phyloP scores from a whole-genome alignment of 208 protist species.

The Phytomonas sp. region DNA sequence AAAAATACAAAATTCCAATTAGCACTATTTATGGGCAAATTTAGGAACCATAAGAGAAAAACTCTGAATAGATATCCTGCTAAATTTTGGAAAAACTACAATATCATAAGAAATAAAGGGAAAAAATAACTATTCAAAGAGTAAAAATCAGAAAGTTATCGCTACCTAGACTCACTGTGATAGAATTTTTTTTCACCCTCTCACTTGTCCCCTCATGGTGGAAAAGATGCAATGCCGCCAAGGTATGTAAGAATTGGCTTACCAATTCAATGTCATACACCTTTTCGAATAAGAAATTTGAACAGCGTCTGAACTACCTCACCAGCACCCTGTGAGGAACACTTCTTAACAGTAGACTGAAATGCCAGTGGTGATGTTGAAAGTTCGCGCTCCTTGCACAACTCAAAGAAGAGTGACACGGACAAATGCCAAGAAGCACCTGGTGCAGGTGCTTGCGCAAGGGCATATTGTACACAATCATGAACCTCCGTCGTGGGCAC shows the following conservation, averaged over 20 bases:
- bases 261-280: constrained; percentile 11
- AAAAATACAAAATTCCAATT: not conserved
- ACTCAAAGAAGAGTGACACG: constrained; percentile 45
- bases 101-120: not conserved
- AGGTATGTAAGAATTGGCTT: not conserved
- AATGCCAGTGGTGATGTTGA: constrained; percentile 67
- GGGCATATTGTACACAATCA: constrained; percentile 74
- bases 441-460: constrained; percentile 43
- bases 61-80: not conserved
- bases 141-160: not conserved
- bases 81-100: not conserved
- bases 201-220: not conserved
- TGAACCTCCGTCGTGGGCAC: constrained; percentile 64
- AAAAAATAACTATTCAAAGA: not conserved
- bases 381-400: constrained; percentile 44
- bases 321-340: constrained; percentile 46
- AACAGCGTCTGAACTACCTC: constrained; percentile 54
- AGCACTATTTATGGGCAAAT: not conserved
- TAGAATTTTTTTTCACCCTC: not conserved
- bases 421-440: constrained; percentile 51
- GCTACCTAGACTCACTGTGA: not conserved
- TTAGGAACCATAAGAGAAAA: not conserved
- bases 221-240: not conserved
- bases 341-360: constrained; percentile 58
- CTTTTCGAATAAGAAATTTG: constrained; percentile 26